These are phyloP conservation scores for Melocanna baccifera DNA, from an alignment of 176 grass and related monocot species.

Conservation along the genomic window DNA sequence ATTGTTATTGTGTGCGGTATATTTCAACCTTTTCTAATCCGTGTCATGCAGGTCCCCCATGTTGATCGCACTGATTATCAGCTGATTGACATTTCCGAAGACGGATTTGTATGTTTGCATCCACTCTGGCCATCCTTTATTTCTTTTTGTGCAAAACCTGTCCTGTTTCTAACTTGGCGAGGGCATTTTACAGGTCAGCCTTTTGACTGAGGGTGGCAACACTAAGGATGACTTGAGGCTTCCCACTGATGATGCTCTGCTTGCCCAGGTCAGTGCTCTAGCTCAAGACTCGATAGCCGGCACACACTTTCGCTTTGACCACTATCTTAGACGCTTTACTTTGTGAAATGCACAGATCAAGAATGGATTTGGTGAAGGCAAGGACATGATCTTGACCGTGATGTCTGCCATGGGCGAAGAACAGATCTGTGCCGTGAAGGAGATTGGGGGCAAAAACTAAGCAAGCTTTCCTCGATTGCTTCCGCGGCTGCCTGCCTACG, in stretches of 20 bases:
- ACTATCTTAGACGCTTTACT: not conserved
- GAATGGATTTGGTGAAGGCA: slow-evolving; percentile 45
- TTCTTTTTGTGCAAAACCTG: not conserved
- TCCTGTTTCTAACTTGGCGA: not conserved
- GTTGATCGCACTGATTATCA: slow-evolving; percentile 47
- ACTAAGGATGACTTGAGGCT: slow-evolving; percentile 61
- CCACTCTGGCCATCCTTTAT: not conserved
- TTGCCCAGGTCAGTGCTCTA: slow-evolving; percentile 19
- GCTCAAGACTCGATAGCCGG: not conserved
- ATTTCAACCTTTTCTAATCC: not conserved
- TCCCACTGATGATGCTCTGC: slow-evolving; percentile 43
- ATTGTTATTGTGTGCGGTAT: not conserved
- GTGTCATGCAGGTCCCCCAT: slow-evolving; percentile 30
- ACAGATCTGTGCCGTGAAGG: slow-evolving; percentile 55
- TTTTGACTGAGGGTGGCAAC: slow-evolving; percentile 43
- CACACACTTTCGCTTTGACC: not conserved
- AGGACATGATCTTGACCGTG: slow-evolving; percentile 58
- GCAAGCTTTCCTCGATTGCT: not conserved
- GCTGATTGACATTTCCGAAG: slow-evolving; percentile 63
- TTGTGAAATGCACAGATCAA: slow-evolving; percentile 37
- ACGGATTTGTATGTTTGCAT: slow-evolving; percentile 46
- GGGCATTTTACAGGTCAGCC: slow-evolving; percentile 42
- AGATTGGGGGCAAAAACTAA: slow-evolving; percentile 41
- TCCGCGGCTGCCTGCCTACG: not conserved
- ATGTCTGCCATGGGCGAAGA: slow-evolving; percentile 65